phyloP scores from a whole-genome alignment of 129 eudicot genomes.

The Flaveria brownii region DNA sequence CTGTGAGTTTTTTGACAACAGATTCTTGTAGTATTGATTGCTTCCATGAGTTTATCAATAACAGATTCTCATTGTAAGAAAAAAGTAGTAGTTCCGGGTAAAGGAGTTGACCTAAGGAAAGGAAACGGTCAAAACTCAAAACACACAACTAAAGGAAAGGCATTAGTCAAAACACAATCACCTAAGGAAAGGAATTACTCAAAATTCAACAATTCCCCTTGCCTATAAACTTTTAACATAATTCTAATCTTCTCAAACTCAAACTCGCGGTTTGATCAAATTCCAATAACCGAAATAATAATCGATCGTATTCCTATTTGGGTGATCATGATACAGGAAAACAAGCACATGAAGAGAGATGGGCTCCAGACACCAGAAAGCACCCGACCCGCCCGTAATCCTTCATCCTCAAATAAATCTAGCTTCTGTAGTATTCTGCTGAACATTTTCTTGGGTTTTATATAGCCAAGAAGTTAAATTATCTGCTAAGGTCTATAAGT shows the following conservation, averaged over 20 bases:
- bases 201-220: slow-evolving; percentile 17
- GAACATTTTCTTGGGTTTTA: slow-evolving; percentile 23
- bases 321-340: slow-evolving; percentile 17
- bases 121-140: slow-evolving; percentile 22
- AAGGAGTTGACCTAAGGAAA: slow-evolving; percentile 5
- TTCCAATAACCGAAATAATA: slow-evolving; percentile 3
- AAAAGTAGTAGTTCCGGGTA: neutral
- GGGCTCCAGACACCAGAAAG: neutral
- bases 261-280: neutral
- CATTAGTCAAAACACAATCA: slow-evolving; percentile 20
- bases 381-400: slow-evolving; percentile 5
- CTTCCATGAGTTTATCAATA: neutral
- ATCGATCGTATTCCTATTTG: neutral
- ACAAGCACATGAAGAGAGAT: slow-evolving; percentile 13
- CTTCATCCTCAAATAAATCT: slow-evolving; percentile 14
- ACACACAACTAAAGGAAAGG: slow-evolving; percentile 3
- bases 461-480: slow-evolving; percentile 12
- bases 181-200: slow-evolving; percentile 22
- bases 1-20: no score
- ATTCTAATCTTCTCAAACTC: slow-evolving; percentile 1
- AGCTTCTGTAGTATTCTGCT: slow-evolving; percentile 21
- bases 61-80: neutral
- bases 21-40: no score
- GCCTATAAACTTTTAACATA: slow-evolving; percentile 14
- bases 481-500: neutral